Percentiles rank a stretch among this genome's conserved stretches.
Evolutionary conservation across 306 rosid genomes (phyloP).

Genomic region (Quercus rubra): DNA sequence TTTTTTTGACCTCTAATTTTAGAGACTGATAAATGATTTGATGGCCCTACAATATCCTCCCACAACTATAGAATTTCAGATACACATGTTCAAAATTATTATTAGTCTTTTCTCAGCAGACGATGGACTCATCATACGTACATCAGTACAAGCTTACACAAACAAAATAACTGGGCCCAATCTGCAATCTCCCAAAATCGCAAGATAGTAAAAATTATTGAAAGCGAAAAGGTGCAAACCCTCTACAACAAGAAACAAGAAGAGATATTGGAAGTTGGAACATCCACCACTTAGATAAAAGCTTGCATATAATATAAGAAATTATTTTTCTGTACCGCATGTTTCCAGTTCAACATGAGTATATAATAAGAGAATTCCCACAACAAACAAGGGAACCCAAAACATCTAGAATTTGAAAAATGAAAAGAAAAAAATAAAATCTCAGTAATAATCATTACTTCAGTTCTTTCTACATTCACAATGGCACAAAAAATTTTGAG

Average conservation of each 20-base stretch:
- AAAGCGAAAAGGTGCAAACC: neutral
- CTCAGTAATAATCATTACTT: conserved; percentile 33
- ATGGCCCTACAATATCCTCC: neutral
- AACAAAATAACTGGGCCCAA: neutral
- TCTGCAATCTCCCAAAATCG: neutral
- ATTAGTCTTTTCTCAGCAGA: too few species aligned
- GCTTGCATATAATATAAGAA: neutral
- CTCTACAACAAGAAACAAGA: neutral
- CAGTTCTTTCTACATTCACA: conserved; percentile 64
- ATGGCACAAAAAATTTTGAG: conserved; percentile 36
- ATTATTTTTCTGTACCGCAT: conserved; percentile 37
- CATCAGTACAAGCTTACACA: neutral
- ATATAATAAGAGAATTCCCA: conserved; percentile 9
- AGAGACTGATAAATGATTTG: neutral
- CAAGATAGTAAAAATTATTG: too few species aligned
- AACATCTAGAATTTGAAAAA: conserved; percentile 39
- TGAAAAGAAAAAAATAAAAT: neutral
- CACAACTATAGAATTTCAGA: neutral
- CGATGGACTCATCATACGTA: neutral
- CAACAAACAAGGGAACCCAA: conserved; percentile 10
- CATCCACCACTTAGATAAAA: conserved; percentile 6
- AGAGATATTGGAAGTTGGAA: neutral
- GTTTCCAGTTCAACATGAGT: conserved; percentile 40
- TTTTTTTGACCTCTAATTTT: too few species aligned
- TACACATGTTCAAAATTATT: too few species aligned